A percentile compares a stretch with the other conserved stretches of the same genome.
These are phyloP conservation scores for Colletotrichum graminicola DNA, from an alignment of 2,329 filamentous ascomycete species.

Conservation along the genomic window DNA sequence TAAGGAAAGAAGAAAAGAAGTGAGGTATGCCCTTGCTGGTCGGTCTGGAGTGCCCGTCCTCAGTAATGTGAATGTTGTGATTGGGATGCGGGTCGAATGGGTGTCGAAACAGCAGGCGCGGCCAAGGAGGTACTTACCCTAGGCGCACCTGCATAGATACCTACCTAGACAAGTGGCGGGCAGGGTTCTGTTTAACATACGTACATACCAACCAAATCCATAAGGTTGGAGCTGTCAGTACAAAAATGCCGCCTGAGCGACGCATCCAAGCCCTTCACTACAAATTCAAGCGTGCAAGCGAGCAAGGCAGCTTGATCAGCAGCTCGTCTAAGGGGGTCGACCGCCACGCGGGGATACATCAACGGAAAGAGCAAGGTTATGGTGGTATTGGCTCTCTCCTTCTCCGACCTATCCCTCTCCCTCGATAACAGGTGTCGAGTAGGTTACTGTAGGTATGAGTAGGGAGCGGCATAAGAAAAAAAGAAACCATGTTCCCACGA, in stretches of 20 bases:
- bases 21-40: not conserved
- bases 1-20: not conserved
- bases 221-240: constrained; percentile 10
- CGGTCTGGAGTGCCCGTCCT: not conserved
- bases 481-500: constrained; percentile 9
- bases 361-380: not conserved
- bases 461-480: constrained; percentile 7
- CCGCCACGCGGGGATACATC: not conserved
- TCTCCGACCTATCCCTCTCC: not conserved
- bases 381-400: not conserved
- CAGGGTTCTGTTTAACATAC: no score
- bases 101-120: not conserved
- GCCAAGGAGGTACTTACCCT: not conserved
- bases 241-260: not conserved
- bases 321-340: not conserved
- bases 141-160: no score
- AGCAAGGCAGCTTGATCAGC: not conserved
- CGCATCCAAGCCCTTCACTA: not conserved
- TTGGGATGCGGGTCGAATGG: not conserved
- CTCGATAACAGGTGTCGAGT: not conserved
- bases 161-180: no score
- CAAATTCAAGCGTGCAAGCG: not conserved
- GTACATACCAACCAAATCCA: not conserved
- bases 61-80: not conserved
- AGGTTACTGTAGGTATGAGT: no score